Percentiles rank a stretch among this genome's conserved stretches.
Evolutionary conservation across 768 basidiomycete genomes (phyloP).

Genomic region (Nidularia sp.): DNA sequence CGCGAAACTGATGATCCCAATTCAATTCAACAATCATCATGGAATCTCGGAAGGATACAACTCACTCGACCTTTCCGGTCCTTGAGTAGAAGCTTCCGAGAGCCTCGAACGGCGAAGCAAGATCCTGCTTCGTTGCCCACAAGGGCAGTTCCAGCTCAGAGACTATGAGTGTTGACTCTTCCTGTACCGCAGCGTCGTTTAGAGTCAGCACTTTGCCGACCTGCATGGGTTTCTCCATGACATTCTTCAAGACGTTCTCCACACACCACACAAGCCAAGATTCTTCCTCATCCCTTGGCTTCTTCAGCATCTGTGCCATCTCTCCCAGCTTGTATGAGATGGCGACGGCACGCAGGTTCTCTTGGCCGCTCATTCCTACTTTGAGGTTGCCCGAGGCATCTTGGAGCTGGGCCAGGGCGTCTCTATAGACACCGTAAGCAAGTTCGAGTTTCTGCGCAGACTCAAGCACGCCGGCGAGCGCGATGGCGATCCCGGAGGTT

Average conservation of each 20-base stretch:
- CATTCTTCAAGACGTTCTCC: slow-evolving; percentile 33
- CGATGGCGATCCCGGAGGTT: slow-evolving; percentile 61
- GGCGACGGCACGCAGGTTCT: slow-evolving; percentile 31
- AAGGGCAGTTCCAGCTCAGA: slow-evolving; percentile 52
- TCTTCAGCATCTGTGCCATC: slow-evolving; percentile 27
- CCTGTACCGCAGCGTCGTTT: neutral
- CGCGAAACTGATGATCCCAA: slow-evolving; percentile 41
- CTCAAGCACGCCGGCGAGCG: slow-evolving; percentile 56
- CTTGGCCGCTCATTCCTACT: slow-evolving; percentile 16
- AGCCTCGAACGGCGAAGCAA: slow-evolving; percentile 67
- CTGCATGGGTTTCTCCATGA: slow-evolving; percentile 16
- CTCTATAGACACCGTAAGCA: slow-evolving; percentile 35
- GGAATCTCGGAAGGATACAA: slow-evolving; percentile 2
- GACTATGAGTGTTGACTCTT: slow-evolving; percentile 26
- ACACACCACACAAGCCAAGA: slow-evolving; percentile 38
- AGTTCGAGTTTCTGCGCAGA: slow-evolving; percentile 24
- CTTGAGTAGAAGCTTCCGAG: slow-evolving; percentile 59
- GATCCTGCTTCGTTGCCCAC: slow-evolving; percentile 57
- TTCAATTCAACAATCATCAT: neutral
- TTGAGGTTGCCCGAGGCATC: slow-evolving; percentile 10
- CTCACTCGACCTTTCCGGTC: slow-evolving; percentile 53
- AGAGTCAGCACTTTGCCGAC: neutral
- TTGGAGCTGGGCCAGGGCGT: slow-evolving; percentile 28
- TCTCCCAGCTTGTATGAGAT: slow-evolving; percentile 41
- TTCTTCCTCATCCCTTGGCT: slow-evolving; percentile 32